These are phyloP conservation scores for Aspergillus sparsus DNA, from an alignment of 495 filamentous ascomycete species.

Conservation along the genomic window DNA sequence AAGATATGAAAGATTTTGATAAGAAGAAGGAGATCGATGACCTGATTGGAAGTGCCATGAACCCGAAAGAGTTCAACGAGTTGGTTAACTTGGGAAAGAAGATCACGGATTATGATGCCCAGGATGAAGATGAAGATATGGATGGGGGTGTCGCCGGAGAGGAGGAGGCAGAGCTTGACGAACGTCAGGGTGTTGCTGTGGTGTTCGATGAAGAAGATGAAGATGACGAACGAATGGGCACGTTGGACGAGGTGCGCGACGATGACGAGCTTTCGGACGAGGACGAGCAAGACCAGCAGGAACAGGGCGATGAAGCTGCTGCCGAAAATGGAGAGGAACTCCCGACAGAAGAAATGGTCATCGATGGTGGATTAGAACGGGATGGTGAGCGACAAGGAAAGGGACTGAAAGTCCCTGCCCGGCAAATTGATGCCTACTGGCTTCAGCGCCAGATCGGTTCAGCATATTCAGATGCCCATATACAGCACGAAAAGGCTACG, in stretches of 20 bases:
- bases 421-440: conserved; percentile 97
- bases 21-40: conserved; percentile 98
- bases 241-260: conserved; percentile 78
- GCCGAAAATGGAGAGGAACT: conserved; percentile 48
- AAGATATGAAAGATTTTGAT: conserved; percentile 94
- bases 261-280: conserved; percentile 74
- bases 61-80: conserved; percentile 93
- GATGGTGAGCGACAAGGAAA: conserved; percentile 52
- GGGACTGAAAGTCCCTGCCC: conserved; percentile 64
- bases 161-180: conserved; percentile 77
- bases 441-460: conserved; percentile 87
- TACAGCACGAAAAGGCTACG: conserved; percentile 83
- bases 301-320: conserved; percentile 53
- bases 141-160: conserved; percentile 60
- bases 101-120: conserved; percentile 97
- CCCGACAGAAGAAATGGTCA: conserved; percentile 73
- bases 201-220: conserved; percentile 96
- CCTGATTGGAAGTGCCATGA: conserved; percentile 77
- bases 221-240: conserved; percentile 73
- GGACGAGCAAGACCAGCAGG: conserved; percentile 57
- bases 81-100: conserved; percentile 97
- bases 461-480: conserved; percentile 86
- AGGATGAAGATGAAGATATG: conserved; percentile 94
- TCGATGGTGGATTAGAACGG: conserved; percentile 60
- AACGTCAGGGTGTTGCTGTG: conserved; percentile 93